Conservation (phyloP, 345 rosid species). For the Lepidium africanum region DNA sequence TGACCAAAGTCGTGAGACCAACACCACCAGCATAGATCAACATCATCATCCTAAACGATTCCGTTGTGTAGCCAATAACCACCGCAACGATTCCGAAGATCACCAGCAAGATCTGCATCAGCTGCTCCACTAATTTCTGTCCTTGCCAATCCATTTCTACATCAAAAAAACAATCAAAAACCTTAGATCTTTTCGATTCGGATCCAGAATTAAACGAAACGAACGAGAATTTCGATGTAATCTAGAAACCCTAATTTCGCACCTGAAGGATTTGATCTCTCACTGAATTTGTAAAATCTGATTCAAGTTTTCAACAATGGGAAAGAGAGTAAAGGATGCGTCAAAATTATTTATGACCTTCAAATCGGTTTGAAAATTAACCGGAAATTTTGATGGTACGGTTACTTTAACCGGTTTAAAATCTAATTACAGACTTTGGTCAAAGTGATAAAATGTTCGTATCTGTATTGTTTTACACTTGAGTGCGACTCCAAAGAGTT, state of each 20-base stretch:
- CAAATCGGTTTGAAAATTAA: background rate
- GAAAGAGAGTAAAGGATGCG: background rate
- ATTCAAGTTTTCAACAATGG: background rate
- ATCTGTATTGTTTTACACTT: no score
- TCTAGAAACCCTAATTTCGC: background rate
- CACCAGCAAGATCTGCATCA: conserved; percentile 72
- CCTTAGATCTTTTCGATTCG: background rate
- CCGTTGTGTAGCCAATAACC: conserved; percentile 39
- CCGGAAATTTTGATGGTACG: background rate
- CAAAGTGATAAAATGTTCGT: no score
- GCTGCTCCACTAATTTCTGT: conserved; percentile 75
- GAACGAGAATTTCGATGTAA: background rate
- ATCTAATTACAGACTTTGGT: no score
- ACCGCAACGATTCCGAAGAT: conserved; percentile 48
- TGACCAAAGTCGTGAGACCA: conserved; percentile 52
- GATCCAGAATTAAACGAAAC: background rate
- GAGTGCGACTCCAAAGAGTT: no score
- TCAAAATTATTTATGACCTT: background rate
- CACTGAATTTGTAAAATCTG: background rate
- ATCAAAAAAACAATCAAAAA: background rate
- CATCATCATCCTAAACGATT: conserved; percentile 66
- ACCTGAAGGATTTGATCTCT: background rate
- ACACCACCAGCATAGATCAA: conserved; percentile 64
- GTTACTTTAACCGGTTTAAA: background rate
- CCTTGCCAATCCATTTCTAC: conserved; percentile 90